Evolutionary conservation across 116 monocot species (phyloP).

Genomic region (Dioscorea cayenensis): DNA sequence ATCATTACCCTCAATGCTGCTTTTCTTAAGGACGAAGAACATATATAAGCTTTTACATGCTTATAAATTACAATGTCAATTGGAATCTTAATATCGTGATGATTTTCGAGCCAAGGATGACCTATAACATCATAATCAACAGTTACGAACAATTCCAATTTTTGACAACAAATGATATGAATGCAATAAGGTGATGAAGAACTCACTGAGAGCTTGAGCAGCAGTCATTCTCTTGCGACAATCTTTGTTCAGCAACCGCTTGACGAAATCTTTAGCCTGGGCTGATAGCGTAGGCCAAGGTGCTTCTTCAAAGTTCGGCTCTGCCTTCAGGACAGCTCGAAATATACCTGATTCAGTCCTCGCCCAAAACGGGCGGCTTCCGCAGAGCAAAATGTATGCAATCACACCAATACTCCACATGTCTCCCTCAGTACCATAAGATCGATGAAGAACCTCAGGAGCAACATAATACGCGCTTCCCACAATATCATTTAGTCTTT

Average conservation of each 20-base stretch:
- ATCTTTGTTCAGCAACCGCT: conserved; percentile 80
- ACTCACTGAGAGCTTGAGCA: conserved; percentile 73
- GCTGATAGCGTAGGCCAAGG: conserved; percentile 78
- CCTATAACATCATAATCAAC: conserved; percentile 22
- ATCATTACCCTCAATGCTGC: conserved; percentile 65
- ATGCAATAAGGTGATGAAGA: conserved; percentile 2
- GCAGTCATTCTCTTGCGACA: conserved; percentile 87
- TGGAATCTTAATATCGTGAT: conserved; percentile 44
- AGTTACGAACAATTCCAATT: not conserved
- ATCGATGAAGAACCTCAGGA: conserved; percentile 89
- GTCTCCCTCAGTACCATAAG: conserved; percentile 90
- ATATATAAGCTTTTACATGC: conserved; percentile 57
- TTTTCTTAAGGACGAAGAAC: conserved; percentile 77
- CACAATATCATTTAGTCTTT: conserved; percentile 87
- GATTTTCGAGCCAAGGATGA: conserved; percentile 67
- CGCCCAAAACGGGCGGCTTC: conserved; percentile 92
- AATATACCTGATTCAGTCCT: conserved; percentile 92
- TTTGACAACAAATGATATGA: not conserved
- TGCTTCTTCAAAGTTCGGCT: conserved; percentile 77
- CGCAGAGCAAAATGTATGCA: conserved; percentile 85
- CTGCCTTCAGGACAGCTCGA: conserved; percentile 79
- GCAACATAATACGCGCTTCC: conserved; percentile 98
- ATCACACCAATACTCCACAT: conserved; percentile 99
- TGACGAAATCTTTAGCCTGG: conserved; percentile 81
- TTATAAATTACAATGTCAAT: conserved; percentile 63